These are phyloP conservation scores for Zygnema cylindricum DNA, from an alignment of 139 green algal genomes.

Conservation along the genomic window DNA sequence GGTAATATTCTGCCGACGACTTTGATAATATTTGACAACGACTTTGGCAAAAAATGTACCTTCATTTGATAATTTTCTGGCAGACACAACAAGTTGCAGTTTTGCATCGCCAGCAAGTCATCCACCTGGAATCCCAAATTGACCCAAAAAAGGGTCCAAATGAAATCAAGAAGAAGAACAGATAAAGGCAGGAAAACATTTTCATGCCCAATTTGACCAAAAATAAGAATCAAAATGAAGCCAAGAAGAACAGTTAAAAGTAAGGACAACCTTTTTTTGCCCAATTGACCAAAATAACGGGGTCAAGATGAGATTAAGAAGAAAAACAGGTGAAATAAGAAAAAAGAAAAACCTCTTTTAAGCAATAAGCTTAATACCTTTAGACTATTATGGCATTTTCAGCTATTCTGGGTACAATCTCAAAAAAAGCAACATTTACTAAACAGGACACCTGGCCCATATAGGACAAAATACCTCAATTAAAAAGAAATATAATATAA, in stretches of 20 bases:
- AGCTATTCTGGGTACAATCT: too few species aligned
- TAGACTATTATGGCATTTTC: too few species aligned
- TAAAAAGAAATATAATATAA: too few species aligned
- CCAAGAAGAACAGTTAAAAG: too few species aligned
- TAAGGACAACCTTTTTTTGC: not conserved
- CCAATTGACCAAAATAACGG: not conserved
- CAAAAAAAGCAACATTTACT: not conserved
- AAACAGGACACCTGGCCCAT: not conserved
- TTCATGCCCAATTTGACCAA: not conserved
- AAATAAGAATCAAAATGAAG: too few species aligned
- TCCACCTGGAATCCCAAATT: slow-evolving; percentile 66
- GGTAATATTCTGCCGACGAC: too few species aligned
- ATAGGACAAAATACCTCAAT: too few species aligned
- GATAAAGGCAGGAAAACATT: not conserved
- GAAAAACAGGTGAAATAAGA: too few species aligned
- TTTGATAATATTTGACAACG: too few species aligned
- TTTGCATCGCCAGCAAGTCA: slow-evolving; percentile 96
- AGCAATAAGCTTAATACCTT: not conserved
- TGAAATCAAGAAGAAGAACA: not conserved
- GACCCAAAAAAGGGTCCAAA: not conserved
- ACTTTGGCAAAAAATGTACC: slow-evolving; percentile 74
- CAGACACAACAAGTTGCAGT: slow-evolving; percentile 94
- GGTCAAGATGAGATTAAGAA: too few species aligned
- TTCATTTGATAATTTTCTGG: slow-evolving; percentile 99
- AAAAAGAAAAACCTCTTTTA: too few species aligned